A percentile compares a stretch with the other conserved stretches of the same genome.
phyloP scores from a whole-genome alignment of 2,329 filamentous ascomycete species.

The Colletotrichum sansevieriae region DNA sequence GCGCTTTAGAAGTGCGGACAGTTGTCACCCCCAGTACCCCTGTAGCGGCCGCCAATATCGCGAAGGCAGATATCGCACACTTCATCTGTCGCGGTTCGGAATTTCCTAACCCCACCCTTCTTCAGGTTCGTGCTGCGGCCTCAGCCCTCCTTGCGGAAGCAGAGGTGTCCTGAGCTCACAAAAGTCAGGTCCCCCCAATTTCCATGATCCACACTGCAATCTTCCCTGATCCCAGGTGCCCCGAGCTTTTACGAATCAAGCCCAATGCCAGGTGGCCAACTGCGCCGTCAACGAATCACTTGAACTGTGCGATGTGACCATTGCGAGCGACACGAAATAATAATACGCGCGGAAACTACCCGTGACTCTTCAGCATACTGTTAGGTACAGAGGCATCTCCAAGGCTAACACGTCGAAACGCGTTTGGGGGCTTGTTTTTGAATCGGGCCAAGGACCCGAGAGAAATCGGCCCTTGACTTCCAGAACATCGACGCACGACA shows the following conservation, averaged over 20 bases:
- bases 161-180: conserved; percentile 22
- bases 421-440: neutral
- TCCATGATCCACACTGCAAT: conserved; percentile 30
- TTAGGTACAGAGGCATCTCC: neutral
- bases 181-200: conserved; percentile 27
- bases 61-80: neutral
- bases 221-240: conserved; percentile 31
- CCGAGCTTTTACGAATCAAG: conserved; percentile 40
- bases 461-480: conserved; percentile 1
- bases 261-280: conserved; percentile 11
- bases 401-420: conserved; percentile 15
- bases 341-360: conserved; percentile 18
- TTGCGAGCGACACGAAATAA: conserved; percentile 17
- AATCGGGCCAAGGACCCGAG: conserved; percentile 26
- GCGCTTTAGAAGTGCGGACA: conserved; percentile 34
- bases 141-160: conserved; percentile 7
- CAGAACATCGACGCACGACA: neutral
- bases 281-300: conserved; percentile 31
- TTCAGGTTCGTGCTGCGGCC: conserved; percentile 30
- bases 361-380: conserved; percentile 17
- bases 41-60: conserved; percentile 22
- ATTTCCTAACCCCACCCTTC: neutral
- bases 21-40: conserved; percentile 22
- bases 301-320: conserved; percentile 36
- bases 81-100: conserved; percentile 4